These are phyloP conservation scores for Thymus quinquecostatus DNA, from an alignment of 257 asterid genomes.

Conservation along the genomic window DNA sequence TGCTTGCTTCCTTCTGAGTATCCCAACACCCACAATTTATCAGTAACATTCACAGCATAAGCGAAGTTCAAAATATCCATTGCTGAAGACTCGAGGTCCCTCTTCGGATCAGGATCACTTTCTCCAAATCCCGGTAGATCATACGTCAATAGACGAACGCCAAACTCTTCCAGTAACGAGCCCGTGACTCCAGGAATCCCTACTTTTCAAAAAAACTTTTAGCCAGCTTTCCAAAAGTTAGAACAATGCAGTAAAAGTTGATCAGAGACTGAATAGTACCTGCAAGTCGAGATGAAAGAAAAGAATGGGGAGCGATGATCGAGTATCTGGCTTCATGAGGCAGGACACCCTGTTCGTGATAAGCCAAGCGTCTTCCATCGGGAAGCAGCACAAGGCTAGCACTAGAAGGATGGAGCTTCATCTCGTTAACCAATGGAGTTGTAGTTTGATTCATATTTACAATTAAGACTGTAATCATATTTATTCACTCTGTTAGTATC, in stretches of 20 bases:
- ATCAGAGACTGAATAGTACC: constrained; percentile 45
- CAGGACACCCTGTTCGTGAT: constrained; percentile 82
- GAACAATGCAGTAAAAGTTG: background rate
- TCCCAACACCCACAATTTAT: constrained; percentile 89
- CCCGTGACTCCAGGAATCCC: constrained; percentile 85
- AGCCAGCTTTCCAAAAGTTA: background rate
- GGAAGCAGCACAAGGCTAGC: constrained; percentile 86
- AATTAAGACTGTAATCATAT: constrained; percentile 62
- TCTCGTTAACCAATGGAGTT: constrained; percentile 58
- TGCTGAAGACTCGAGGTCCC: constrained; percentile 93
- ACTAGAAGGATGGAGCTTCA: constrained; percentile 72
- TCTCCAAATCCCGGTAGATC: constrained; percentile 98
- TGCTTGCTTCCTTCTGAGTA: constrained; percentile 80
- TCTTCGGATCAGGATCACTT: constrained; percentile 87
- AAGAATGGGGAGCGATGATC: constrained; percentile 71
- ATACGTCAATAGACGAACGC: constrained; percentile 76
- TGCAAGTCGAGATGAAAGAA: constrained; percentile 93
- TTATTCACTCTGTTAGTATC: constrained; percentile 38
- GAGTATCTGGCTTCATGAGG: constrained; percentile 81
- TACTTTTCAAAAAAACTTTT: constrained; percentile 29
- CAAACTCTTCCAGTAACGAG: constrained; percentile 74
- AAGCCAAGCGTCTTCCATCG: constrained; percentile 85
- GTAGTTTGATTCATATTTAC: constrained; percentile 54
- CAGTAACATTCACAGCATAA: constrained; percentile 71
- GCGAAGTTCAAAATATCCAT: constrained; percentile 86